phyloP scores from a whole-genome alignment of 345 rosid genomes.

The Zanthoxylum bungeanum region DNA sequence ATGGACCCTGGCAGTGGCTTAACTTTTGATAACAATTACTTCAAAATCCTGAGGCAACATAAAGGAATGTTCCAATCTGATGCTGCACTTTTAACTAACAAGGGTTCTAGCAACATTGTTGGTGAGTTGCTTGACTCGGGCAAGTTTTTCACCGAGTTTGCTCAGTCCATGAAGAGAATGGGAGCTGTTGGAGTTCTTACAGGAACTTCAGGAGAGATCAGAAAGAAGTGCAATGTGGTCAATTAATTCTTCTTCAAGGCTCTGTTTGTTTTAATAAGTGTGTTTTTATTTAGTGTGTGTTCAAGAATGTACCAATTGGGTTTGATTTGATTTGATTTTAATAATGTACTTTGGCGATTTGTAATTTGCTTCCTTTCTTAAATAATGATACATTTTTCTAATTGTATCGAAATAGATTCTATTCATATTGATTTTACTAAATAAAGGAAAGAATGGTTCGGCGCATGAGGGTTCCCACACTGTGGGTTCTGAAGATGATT shows the following conservation, averaged over 20 bases:
- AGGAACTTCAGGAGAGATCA: slow-evolving; percentile 35
- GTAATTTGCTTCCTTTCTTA: too few relatives aligned
- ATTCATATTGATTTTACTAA: too few relatives aligned
- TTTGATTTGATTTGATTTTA: too few relatives aligned
- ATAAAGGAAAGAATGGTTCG: too few relatives aligned
- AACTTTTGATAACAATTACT: slow-evolving; percentile 30
- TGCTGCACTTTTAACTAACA: slow-evolving; percentile 27
- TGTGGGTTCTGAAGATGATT: too few relatives aligned
- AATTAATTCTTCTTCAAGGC: slow-evolving; percentile 12
- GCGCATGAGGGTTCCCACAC: too few relatives aligned
- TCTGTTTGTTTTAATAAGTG: neutral
- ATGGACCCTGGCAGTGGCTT: slow-evolving; percentile 19
- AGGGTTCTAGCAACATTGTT: slow-evolving; percentile 5
- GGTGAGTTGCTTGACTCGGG: neutral
- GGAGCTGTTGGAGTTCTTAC: slow-evolving; percentile 25
- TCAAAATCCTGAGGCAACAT: slow-evolving; percentile 18
- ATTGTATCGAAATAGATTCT: too few relatives aligned
- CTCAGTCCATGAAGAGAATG: slow-evolving; percentile 36
- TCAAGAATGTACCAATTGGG: too few relatives aligned
- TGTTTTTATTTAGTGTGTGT: too few relatives aligned
- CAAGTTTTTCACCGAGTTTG: slow-evolving; percentile 24
- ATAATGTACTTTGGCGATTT: too few relatives aligned
- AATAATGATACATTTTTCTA: too few relatives aligned
- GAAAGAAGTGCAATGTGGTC: slow-evolving; percentile 25
- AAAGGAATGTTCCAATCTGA: slow-evolving; percentile 31